phyloP scores from a whole-genome alignment of 1,139 yeast genomes.

The Pichia sp. region DNA sequence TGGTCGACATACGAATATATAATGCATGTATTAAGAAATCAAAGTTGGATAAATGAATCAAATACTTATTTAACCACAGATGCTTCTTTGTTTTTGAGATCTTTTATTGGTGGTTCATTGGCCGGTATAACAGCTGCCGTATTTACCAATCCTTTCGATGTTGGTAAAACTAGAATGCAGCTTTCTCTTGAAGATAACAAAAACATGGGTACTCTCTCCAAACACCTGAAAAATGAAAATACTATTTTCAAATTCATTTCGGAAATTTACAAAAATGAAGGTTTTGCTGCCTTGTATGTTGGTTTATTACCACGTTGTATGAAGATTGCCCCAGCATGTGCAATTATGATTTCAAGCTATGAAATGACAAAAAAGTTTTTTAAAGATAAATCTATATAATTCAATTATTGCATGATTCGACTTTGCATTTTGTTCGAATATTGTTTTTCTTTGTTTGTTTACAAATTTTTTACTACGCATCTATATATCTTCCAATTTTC shows the following conservation, averaged over 20 bases:
- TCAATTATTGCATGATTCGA: neutral
- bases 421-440: no score
- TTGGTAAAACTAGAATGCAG: conserved; percentile 91
- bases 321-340: conserved; percentile 96
- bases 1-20: conserved; percentile 77
- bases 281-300: conserved; percentile 68
- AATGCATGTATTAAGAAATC: conserved; percentile 18
- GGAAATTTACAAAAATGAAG: conserved; percentile 64
- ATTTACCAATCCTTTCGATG: conserved; percentile 91
- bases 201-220: conserved; percentile 12
- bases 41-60: conserved; percentile 12
- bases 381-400: conserved; percentile 19
- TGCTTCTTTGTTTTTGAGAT: conserved; percentile 52
- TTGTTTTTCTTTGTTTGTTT: neutral
- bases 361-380: conserved; percentile 78
- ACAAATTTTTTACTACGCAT: neutral
- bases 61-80: conserved; percentile 12
- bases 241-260: conserved; percentile 63
- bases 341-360: conserved; percentile 94
- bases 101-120: conserved; percentile 77
- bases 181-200: conserved; percentile 36
- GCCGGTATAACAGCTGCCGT: conserved; percentile 85
- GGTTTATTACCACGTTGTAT: conserved; percentile 82
- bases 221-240: conserved; percentile 17
- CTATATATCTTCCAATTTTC: no score